These are phyloP conservation scores for Colletotrichum higginsianum DNA, from an alignment of 2,329 filamentous ascomycete genomes.

Conservation along the genomic window DNA sequence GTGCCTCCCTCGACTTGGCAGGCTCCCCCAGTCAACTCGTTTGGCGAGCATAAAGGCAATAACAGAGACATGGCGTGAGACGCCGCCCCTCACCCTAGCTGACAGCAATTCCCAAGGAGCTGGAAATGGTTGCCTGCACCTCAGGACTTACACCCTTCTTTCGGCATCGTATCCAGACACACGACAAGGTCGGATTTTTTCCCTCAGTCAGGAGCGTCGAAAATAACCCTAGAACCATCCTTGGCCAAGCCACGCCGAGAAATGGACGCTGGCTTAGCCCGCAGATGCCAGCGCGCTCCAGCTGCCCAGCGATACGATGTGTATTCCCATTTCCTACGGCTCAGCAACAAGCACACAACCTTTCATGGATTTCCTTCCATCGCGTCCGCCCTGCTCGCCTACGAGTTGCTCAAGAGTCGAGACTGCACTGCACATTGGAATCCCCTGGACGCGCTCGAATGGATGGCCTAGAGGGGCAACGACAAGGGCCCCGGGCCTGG, in stretches of 20 bases:
- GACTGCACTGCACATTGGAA: background rate
- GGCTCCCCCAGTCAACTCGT: constrained; percentile 13
- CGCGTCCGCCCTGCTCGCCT: constrained; percentile 16
- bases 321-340: constrained; percentile 23
- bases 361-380: constrained; percentile 29
- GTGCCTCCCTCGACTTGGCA: constrained; percentile 4
- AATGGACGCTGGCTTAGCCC: constrained; percentile 15
- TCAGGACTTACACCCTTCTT: constrained; percentile 32
- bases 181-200: constrained; percentile 24
- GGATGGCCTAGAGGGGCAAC: constrained; percentile 16
- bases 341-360: background rate
- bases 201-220: constrained; percentile 32
- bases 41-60: constrained; percentile 8
- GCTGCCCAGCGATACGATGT: constrained; percentile 12
- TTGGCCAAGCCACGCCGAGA: constrained; percentile 19
- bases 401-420: background rate
- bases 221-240: constrained; percentile 1
- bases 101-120: constrained; percentile 40
- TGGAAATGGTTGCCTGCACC: constrained; percentile 43
- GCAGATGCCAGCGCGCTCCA: background rate
- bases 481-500: constrained; percentile 5
- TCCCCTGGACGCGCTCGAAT: constrained; percentile 25
- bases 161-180: constrained; percentile 35
- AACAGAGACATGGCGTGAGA: constrained; percentile 20
- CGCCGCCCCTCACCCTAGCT: constrained; percentile 24